Evolutionary conservation across 1,284 basidiomycete species (phyloP).

Genomic region (Pulchroboletus neoregius): DNA sequence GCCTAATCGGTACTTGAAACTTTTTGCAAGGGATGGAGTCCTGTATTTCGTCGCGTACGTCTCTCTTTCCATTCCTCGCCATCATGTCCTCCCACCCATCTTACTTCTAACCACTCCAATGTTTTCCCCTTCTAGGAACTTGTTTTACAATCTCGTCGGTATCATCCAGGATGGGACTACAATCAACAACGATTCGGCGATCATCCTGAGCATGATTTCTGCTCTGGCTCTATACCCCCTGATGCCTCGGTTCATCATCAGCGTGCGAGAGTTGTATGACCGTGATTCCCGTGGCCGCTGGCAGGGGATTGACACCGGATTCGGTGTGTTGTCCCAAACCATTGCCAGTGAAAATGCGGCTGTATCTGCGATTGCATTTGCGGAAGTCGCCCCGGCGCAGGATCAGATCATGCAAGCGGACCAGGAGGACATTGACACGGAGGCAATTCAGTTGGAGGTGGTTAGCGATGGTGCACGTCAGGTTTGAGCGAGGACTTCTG

Average conservation of each 20-base stretch:
- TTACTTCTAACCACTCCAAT: too few species aligned
- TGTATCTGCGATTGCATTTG: neutral
- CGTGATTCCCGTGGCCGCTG: neutral
- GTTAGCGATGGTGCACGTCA: neutral
- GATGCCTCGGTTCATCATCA: constrained; percentile 12
- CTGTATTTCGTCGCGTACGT: constrained; percentile 1
- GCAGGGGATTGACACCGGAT: constrained; percentile 6
- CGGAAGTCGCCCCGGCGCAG: too few species aligned
- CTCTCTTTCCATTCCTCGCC: neutral
- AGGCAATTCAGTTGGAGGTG: neutral
- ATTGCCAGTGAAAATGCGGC: too few species aligned
- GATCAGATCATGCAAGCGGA: too few species aligned
- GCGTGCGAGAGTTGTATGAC: constrained; percentile 12
- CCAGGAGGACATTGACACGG: neutral
- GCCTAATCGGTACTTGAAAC: neutral
- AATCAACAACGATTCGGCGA: too few species aligned
- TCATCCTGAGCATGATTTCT: too few species aligned
- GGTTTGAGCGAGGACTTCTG: neutral
- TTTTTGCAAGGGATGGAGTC: neutral
- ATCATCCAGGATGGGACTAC: too few species aligned
- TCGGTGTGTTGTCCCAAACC: neutral
- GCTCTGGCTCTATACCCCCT: too few species aligned
- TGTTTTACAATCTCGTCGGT: too few species aligned
- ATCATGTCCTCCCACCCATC: too few species aligned
- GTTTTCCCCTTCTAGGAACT: too few species aligned